Evolutionary conservation across 139 green algal genomes (phyloP), one percentile per base, ranked within the genome.

Genomic region (Chlorella sorokiniana): DNA sequence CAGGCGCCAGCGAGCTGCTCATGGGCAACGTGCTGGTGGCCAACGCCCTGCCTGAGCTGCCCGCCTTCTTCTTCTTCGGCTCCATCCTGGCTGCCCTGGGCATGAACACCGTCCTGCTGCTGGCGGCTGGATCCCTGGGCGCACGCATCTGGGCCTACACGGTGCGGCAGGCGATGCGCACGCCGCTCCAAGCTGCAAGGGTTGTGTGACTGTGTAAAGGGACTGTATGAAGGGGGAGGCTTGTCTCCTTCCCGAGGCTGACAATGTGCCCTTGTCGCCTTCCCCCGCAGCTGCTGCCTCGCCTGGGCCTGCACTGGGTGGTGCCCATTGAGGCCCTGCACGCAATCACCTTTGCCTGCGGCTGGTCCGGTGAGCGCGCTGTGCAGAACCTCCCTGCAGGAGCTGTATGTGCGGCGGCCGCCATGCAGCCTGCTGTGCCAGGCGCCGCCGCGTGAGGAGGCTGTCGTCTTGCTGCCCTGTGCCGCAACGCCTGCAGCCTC

Each of bases 21-120:
- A 85, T 85, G 81, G 81, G 81, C 40, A 61, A 56, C 18, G 56
- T 85, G 20, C 68, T 85, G 33, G 59, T 69, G 16, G 64, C 77
- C 77, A 83, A 83, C 20, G 44, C 77, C 11, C 44, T 63, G 41
- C 61, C 76, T 10, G 76, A 62, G 76, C 61, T 81, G 76, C 62
- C 76, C 0, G 62, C 69, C 1, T 85, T 85, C 38, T 84, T 74
- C 62, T 78, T 54, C 61, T 84, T 84, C 52, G 80, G 69, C 33
- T 23, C 23, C 63, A 84, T 85, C 51, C 37, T 81, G 38, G 18
- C 31, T 16, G 35, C 38, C 38, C 23, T 82, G 22, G 71, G 71
- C 52, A 85, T 85, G 81, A 42, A 82, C 68, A 82, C 71, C 1
- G 16, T 85, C 44, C 76, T 85, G 38, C 33, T 85, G 10, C 27